Evolutionary conservation across 805 yeast species (phyloP), one percentile per base, ranked within the genome.

Genomic region (Saccharomycopsis sp.): DNA sequence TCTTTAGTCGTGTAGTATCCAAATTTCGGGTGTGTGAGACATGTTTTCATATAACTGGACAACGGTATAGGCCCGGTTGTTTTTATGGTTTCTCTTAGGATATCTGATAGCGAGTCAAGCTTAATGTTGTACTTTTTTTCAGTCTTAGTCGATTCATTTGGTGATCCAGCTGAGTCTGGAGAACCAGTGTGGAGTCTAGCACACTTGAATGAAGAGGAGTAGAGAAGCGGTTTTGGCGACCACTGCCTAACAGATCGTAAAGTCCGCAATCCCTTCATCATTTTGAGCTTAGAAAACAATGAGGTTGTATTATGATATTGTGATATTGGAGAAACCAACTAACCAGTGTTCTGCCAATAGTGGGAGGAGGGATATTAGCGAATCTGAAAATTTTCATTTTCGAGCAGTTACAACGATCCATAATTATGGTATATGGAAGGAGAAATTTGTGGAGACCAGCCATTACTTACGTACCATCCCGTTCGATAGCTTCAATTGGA

Each of bases 1-100:
- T 89, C 85, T 61, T 84, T 73, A 2, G 88, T 84, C 21, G 90
- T 85, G 67, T 89, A 89, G 68, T 89, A 89, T 0, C 96, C 96
- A 62, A 77, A 79, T 8, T 80, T 74, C 0, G 96, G 94, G 66
- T 87, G 87, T 0, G 90, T 81, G 58, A 89, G 75, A 66, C 96
- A 88, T 68, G 87, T 91, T 57, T 86, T 75, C 91, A 89, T 89
- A 68, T 81, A 89, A 7, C 84, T 77, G 0, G 90, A 81, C 3
- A 89, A 69, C 0, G 94, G 73, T 3, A 89, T 73, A 0, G 96
- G 96, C 0, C 96, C 96, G 0, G 89, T 83, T 1, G 89, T 76
- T 64, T 81, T 76, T 63, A 82, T 81, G 1, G 80, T 74, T 62
- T 79, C 78, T 24, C 71, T 69, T 44, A 82, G 67, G 12, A 82